Conservation (phyloP, 768 basidiomycete genomes). For the Suillus weaverae region DNA sequence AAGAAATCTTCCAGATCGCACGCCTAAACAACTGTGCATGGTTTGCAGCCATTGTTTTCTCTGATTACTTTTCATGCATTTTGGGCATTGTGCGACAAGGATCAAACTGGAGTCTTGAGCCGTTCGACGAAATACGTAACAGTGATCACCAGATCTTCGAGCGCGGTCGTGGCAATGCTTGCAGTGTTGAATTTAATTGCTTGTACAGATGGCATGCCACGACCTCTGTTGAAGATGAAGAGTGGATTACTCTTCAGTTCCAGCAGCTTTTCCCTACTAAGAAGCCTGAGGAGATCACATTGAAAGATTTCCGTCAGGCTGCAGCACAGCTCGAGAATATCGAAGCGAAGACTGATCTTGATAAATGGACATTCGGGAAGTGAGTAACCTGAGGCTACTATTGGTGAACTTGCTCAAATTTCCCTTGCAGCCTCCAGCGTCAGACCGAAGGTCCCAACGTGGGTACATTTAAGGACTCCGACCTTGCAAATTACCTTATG, state of each 20-base stretch:
- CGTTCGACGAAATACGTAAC: constrained; percentile 71
- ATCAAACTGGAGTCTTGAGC: constrained; percentile 73
- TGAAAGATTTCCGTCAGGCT: constrained; percentile 51
- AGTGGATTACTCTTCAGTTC: constrained; percentile 62
- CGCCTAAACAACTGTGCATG: constrained; percentile 77
- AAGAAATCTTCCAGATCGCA: constrained; percentile 78
- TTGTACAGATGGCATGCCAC: constrained; percentile 87
- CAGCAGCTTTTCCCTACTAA: constrained; percentile 53
- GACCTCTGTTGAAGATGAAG: constrained; percentile 69
- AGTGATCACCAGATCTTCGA: constrained; percentile 67
- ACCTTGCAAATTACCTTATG: constrained; percentile 66
- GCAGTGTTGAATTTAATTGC: constrained; percentile 88
- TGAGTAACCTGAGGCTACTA: constrained; percentile 28
- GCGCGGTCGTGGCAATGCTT: constrained; percentile 77
- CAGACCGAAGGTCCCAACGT: constrained; percentile 44
- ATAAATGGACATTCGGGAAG: constrained; percentile 69
- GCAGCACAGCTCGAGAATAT: constrained; percentile 38
- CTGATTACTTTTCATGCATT: constrained; percentile 81
- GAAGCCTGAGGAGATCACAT: constrained; percentile 45
- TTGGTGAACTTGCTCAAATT: constrained; percentile 5
- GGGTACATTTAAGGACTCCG: constrained; percentile 60
- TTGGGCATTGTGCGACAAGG: constrained; percentile 77
- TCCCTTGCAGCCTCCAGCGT: constrained; percentile 51
- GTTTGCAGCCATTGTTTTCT: constrained; percentile 75
- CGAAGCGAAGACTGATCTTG: constrained; percentile 41